Conservation (phyloP, 495 filamentous ascomycete species). For the Viridothelium virens region DNA sequence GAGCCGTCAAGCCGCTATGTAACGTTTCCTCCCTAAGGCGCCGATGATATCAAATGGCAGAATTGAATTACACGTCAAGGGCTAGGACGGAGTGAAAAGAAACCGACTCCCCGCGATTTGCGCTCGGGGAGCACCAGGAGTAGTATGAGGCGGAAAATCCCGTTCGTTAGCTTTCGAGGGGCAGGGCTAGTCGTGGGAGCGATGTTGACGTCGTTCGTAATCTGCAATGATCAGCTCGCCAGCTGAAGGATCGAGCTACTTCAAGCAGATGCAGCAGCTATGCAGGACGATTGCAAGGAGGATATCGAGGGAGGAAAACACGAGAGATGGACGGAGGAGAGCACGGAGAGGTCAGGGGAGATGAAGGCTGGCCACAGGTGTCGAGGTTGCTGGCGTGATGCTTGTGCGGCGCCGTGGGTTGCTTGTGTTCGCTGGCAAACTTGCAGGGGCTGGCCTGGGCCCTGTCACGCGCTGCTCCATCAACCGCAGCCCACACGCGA, state of each 20-base stretch:
- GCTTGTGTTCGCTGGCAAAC: slow-evolving; percentile 8
- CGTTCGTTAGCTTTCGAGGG: too few species aligned
- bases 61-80: neutral
- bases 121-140: too few species aligned
- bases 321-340: neutral
- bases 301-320: neutral
- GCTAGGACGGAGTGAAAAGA: too few species aligned
- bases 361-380: neutral
- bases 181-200: too few species aligned
- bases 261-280: too few species aligned
- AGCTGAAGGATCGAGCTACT: too few species aligned
- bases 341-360: neutral
- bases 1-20: neutral
- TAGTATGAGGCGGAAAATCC: too few species aligned
- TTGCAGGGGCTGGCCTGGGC: neutral
- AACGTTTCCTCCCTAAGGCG: neutral
- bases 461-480: neutral
- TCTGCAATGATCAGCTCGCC: too few species aligned
- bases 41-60: neutral
- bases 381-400: neutral
- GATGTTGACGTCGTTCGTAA: too few species aligned
- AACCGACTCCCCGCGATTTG: too few species aligned
- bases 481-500: neutral
- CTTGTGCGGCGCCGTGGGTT: neutral
- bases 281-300: too few species aligned